Evolutionary conservation across 176 grass and related monocot species (phyloP), one percentile per base, ranked within the genome.

Genomic region (Cenchrus fungigraminus): DNA sequence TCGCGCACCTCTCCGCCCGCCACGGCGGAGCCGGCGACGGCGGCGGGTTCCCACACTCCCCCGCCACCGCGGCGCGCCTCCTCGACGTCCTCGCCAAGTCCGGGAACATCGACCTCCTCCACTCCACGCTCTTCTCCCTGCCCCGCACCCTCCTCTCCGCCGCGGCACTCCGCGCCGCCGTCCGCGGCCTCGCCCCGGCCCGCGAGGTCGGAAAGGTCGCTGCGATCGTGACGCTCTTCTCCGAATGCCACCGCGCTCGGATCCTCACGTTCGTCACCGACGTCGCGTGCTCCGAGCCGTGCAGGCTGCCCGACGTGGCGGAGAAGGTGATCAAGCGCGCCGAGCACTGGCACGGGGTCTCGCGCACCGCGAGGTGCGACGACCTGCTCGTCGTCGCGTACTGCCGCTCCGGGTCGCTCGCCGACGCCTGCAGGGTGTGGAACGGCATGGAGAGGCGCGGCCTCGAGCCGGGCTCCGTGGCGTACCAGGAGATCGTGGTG

Each of bases 401-500:
- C 85, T 97, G 84, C 79, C 87, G 87, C 44, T 73, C 65, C 56
- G 92, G 92, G 42, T 59, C 81, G 73, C 74, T 97, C 16, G 79
- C 79, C 71, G 88, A 84, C 19, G 90, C 92, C 12, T 87, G 86
- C 85, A 92, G 79, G 78, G 74, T 97, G 50, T 97, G 92, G 95
- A 95, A 94, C 74, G 77, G 80, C 25, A 91, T 91, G 92, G 83
- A 65, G 51, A 83, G 14, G 32, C 65, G 78, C 70, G 75, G 78
- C 65, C 50, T 95, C 58, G 88, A 97, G 74, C 92, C 90, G 2
- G 86, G 79, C 45, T 70, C 79, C 0, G 74, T 74, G 20, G 84
- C 88, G 4, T 94, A 94, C 68, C 78, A 82, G 81, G 90, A 92
- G 90, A 89, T 97, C 66, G 78, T 94, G 47, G 80, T 83, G 45